Evolutionary conservation across 805 yeast genomes (phyloP).

Genomic region (Candida mattraensis): DNA sequence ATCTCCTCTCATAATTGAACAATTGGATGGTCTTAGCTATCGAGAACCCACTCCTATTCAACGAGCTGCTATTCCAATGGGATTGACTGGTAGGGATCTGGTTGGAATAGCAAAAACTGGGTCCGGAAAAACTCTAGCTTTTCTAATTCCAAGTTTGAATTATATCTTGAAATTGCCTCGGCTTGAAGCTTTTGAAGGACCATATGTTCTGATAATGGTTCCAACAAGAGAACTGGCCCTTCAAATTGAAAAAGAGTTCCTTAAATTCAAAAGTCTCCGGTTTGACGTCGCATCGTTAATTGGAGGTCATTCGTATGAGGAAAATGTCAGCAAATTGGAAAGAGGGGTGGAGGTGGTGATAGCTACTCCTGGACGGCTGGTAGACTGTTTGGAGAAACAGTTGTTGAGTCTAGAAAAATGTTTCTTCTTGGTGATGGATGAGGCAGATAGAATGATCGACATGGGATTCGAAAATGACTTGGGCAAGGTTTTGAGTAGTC

Average conservation of each 20-base stretch:
- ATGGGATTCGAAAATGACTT: conserved; percentile 90
- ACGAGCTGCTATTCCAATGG: conserved; percentile 80
- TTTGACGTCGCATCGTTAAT: conserved; percentile 64
- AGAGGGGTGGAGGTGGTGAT: conserved; percentile 76
- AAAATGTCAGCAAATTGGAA: conserved; percentile 57
- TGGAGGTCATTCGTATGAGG: conserved; percentile 88
- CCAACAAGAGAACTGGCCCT: conserved; percentile 95
- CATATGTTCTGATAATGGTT: conserved; percentile 73
- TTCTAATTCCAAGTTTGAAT: conserved; percentile 67
- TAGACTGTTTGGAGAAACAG: conserved; percentile 76
- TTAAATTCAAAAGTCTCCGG: conserved; percentile 33
- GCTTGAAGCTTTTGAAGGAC: conserved; percentile 59
- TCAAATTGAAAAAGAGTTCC: conserved; percentile 73
- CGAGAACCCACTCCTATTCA: conserved; percentile 86
- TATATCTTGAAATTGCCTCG: conserved; percentile 50
- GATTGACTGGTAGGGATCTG: conserved; percentile 58
- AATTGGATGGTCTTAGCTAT: conserved; percentile 44
- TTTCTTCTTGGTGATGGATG: conserved; percentile 77
- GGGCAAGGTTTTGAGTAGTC: conserved; percentile 51
- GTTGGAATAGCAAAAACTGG: conserved; percentile 97
- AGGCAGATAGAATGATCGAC: conserved; percentile 94
- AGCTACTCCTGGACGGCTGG: conserved; percentile 91
- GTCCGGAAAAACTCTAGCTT: conserved; percentile 90
- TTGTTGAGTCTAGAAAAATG: conserved; percentile 60
- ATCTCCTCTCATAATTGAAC: conserved; percentile 40